phyloP scores from a whole-genome alignment of 2,329 filamentous ascomycete species.

The Pseudogymnoascus sp. region DNA sequence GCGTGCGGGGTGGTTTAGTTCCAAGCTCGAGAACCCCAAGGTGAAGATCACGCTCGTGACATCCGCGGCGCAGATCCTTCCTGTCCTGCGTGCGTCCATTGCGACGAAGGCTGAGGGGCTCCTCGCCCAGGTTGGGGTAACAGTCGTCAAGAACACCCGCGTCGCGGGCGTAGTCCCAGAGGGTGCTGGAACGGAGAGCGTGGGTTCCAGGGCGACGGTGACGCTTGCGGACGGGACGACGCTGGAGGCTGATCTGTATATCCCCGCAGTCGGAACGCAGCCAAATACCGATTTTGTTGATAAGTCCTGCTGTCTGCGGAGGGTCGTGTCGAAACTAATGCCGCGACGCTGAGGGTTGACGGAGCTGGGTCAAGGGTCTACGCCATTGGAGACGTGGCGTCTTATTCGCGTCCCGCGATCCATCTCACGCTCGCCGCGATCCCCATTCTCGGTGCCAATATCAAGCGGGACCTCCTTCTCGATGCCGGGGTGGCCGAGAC shows the following conservation, averaged over 20 bases:
- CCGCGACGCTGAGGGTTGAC: slow-evolving; percentile 33
- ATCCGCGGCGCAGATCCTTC: slow-evolving; percentile 34
- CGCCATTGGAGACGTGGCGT: slow-evolving; percentile 40
- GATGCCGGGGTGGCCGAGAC: slow-evolving; percentile 25
- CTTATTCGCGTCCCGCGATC: slow-evolving; percentile 35
- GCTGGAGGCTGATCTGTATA: slow-evolving; percentile 41
- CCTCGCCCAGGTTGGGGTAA: slow-evolving; percentile 41
- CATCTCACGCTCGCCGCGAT: slow-evolving; percentile 37
- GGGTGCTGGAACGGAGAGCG: slow-evolving; percentile 25
- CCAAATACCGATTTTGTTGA: slow-evolving; percentile 38
- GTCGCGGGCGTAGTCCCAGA: slow-evolving; percentile 32
- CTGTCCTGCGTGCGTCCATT: slow-evolving; percentile 33
- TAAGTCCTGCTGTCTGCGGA: slow-evolving; percentile 28
- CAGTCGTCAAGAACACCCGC: slow-evolving; percentile 35
- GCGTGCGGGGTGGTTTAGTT: slow-evolving; percentile 33
- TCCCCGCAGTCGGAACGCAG: slow-evolving; percentile 38
- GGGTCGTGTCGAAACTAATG: slow-evolving; percentile 35
- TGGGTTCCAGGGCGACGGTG: slow-evolving; percentile 29
- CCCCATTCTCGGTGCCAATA: slow-evolving; percentile 40
- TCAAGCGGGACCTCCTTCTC: slow-evolving; percentile 43
- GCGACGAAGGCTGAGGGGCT: slow-evolving; percentile 36
- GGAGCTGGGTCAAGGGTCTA: slow-evolving; percentile 36
- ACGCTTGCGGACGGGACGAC: slow-evolving; percentile 35
- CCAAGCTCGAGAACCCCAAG: slow-evolving; percentile 29
- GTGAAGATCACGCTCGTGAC: slow-evolving; percentile 42